Evolutionary conservation across 1,139 yeast species (phyloP), one percentile per base, ranked within the genome.

Genomic region (Schwanniomyces etchellsii): DNA sequence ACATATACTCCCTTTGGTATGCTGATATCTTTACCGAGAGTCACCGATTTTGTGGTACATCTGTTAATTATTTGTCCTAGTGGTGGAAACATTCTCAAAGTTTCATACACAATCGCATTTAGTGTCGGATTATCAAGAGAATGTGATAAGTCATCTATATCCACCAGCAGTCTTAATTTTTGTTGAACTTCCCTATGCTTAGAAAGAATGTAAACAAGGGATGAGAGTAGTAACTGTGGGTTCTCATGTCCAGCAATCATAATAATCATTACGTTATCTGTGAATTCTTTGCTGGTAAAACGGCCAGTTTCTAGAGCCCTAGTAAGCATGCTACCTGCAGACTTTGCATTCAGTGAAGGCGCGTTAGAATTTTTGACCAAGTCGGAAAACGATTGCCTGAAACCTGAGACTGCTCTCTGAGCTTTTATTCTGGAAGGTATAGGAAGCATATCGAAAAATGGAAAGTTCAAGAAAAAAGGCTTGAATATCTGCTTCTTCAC

Each of bases 171-270:
- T 31, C 74, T 48, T 11, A 74, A 39, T 10, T 35, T 36, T 1
- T 37, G 29, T 42, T 75, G 81, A 33, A 66, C 45, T 0, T 42
- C 28, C 1, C 50, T 49, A 29, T 52, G 33, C 36, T 73, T 74
- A 2, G 73, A 72, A 21, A 76, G 42, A 6, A 72, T 45, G 38
- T 65, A 75, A 5, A 77, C 42, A 3, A 71, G 43, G 0, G 80
- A 71, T 1, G 71, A 62, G 40, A 76, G 45, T 11, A 75, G 50
- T 14, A 77, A 44, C 36, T 73, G 75, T 0, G 83, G 83, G 36
- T 77, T 77, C 40, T 77, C 83, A 48, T 77, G 82, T 0, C 82
- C 82, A 0, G 83, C 71, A 28, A 77, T 72, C 52, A 76, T 55
- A 3, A 74, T 53, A 16, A 77, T 76, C 12, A 74, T 69, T n/a